Base-by-base conservation (phyloP, 2,329 filamentous ascomycete genomes). In the Aspergillus pseudonomiae region DNA sequence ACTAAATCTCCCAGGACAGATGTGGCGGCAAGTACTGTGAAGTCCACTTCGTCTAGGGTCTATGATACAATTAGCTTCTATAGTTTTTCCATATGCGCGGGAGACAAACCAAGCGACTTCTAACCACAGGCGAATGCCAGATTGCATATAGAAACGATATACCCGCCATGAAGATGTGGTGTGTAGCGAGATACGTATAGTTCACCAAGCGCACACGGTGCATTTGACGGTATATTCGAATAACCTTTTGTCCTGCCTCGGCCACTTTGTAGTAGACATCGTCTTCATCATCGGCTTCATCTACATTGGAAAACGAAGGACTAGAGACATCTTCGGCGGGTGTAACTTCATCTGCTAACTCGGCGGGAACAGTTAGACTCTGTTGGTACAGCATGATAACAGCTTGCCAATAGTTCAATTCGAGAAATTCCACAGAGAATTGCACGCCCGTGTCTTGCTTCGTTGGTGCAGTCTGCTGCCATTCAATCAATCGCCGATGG, bases 401-500 rank as follows among this genome's bases (percentile, higher is more conserved):
- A 4, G 93, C 93, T 76, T 97, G 94, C 94, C 94, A 98, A 78
- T 98, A 98, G 77, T 98, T 98, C 65, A 98, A 84, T 71, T 97
- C 93, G 5, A 97, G 80, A 71, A 98, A 97, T 61, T 97, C 91
- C 1, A 92, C 89, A 0, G 91, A 93, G 75, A 98, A 98, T 4
- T 88, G 88, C 2, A 98, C 95, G 1, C 94, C 94, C 0, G 92
- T 96, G 63, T 95, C 88, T 26, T 86, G 80, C 66, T 90, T 89
- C 0, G 86, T 89, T 0, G 94, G 95, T 1, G 93, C 91, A 6
- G 88, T 89, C 32, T 89, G 88, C 76, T 94, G 95, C 95, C 94
- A 98, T 69, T 94, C 89, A 68, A 88, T 89, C 48, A 98, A 79
- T 43, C 94, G 86, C 64, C 87, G 85, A 75, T 97, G 94, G 60